phyloP scores from a whole-genome alignment of 352 stramenopile genomes.

The Phytophthora ohioensis region DNA sequence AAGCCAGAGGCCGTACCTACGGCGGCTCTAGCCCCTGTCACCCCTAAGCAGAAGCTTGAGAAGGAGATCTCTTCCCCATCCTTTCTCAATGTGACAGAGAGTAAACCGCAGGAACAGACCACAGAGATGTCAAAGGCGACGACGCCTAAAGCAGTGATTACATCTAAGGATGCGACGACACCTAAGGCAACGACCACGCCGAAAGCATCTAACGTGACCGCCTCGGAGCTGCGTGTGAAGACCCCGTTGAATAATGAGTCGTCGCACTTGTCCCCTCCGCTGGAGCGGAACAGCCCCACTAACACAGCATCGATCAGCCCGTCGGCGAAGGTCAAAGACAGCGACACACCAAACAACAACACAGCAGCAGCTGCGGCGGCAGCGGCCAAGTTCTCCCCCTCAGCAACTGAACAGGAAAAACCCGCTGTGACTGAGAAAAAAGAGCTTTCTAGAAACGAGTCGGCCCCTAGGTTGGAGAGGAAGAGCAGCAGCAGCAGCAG shows the following conservation, averaged over 20 bases:
- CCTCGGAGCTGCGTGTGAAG: constrained; percentile 52
- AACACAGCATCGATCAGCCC: constrained; percentile 59
- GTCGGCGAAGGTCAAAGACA: constrained; percentile 61
- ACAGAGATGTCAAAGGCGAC: constrained; percentile 21
- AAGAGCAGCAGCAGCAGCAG: constrained; percentile 44
- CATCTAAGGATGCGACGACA: not conserved
- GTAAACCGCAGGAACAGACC: constrained; percentile 23
- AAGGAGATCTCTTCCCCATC: constrained; percentile 2
- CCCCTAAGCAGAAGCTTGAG: constrained; percentile 6
- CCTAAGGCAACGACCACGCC: not conserved
- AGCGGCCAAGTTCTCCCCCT: constrained; percentile 39
- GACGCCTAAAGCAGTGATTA: constrained; percentile 5
- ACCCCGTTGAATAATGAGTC: constrained; percentile 51
- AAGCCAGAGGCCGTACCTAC: constrained; percentile 5
- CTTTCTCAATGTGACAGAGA: constrained; percentile 11
- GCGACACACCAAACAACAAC: constrained; percentile 37
- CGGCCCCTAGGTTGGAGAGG: constrained; percentile 24
- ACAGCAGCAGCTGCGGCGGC: constrained; percentile 21
- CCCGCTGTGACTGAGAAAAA: constrained; percentile 24
- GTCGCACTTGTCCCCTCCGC: constrained; percentile 60
- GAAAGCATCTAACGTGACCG: constrained; percentile 4
- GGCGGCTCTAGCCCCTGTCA: not conserved
- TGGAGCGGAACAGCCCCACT: constrained; percentile 54
- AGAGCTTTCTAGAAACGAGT: constrained; percentile 22
- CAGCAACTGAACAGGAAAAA: constrained; percentile 16